Conservation (phyloP, 345 rosid genomes). For the Brassica incana region DNA sequence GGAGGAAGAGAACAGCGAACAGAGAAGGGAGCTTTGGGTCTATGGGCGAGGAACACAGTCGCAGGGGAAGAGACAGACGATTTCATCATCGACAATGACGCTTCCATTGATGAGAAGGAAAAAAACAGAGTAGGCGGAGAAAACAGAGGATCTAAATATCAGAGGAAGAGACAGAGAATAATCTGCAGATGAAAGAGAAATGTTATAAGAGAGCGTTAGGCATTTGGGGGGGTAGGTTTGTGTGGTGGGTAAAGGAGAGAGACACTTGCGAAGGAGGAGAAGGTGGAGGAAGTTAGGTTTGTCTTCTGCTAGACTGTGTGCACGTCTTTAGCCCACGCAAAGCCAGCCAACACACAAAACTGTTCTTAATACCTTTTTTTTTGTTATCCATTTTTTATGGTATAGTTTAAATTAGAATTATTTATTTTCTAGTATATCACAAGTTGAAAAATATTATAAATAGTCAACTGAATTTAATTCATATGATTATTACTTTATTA, state of each 20-base stretch:
- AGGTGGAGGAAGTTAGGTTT: conserved; percentile 9
- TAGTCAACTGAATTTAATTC: background rate
- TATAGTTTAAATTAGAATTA: background rate
- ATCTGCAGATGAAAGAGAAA: background rate
- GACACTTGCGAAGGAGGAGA: conserved; percentile 16
- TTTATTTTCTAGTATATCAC: background rate
- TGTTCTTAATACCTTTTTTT: background rate
- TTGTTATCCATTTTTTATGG: background rate
- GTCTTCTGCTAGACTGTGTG: conserved; percentile 12
- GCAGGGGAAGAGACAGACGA: conserved; percentile 38
- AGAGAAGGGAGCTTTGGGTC: conserved; percentile 25
- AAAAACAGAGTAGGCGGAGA: conserved; percentile 24
- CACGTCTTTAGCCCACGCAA: conserved; percentile 33
- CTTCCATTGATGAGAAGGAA: conserved; percentile 49
- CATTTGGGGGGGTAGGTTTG: conserved; percentile 23
- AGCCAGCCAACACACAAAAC: conserved; percentile 11
- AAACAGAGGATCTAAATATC: conserved; percentile 15
- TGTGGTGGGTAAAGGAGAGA: conserved; percentile 22
- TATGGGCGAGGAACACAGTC: conserved; percentile 29
- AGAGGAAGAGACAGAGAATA: background rate
- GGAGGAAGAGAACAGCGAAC: conserved; percentile 37
- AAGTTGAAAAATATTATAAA: background rate
- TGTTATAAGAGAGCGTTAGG: background rate
- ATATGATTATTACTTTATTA: background rate
- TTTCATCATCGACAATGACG: conserved; percentile 47